Evolutionary conservation across 441 rosid genomes (phyloP).

Genomic region (Bocquillonia castaneifolia): DNA sequence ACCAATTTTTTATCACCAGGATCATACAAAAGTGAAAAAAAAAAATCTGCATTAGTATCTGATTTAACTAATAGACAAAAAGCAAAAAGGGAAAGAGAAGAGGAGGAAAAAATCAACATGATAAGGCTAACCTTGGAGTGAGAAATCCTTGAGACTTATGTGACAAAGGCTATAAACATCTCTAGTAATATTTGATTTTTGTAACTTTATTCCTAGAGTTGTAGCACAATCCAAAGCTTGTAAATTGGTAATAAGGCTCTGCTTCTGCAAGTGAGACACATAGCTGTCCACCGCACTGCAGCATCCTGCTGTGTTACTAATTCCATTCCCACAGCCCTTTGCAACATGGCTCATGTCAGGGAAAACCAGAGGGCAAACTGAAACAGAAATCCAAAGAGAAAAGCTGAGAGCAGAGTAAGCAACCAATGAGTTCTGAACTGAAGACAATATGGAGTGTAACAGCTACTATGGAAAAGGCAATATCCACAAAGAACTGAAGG

Average conservation of each 20-base stretch:
- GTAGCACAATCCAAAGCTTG: constrained; percentile 92
- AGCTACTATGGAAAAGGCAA: not conserved
- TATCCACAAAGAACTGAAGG: not conserved
- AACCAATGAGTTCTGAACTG: constrained; percentile 9
- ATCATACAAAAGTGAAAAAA: constrained; percentile 9
- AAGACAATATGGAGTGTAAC: not conserved
- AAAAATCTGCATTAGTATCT: constrained; percentile 26
- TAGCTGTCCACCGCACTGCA: constrained; percentile 79
- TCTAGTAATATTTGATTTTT: constrained; percentile 52
- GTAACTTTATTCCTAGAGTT: constrained; percentile 60
- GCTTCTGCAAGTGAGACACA: constrained; percentile 85
- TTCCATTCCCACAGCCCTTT: constrained; percentile 51
- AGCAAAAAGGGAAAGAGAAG: not conserved
- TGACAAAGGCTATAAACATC: constrained; percentile 73
- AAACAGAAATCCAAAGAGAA: constrained; percentile 23
- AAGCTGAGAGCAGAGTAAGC: constrained; percentile 1
- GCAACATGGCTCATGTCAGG: constrained; percentile 63
- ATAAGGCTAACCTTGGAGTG: constrained; percentile 67
- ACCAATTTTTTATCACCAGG: constrained; percentile 16
- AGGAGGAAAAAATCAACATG: not conserved
- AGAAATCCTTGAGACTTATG: constrained; percentile 88
- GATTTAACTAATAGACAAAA: not conserved
- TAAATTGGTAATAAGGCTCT: constrained; percentile 79
- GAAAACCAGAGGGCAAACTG: constrained; percentile 90
- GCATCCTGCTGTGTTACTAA: constrained; percentile 55